A percentile compares a stretch with the other conserved stretches of the same genome.
Evolutionary conservation across 176 grass and related monocot species (phyloP).

Genomic region (Avena insularis): DNA sequence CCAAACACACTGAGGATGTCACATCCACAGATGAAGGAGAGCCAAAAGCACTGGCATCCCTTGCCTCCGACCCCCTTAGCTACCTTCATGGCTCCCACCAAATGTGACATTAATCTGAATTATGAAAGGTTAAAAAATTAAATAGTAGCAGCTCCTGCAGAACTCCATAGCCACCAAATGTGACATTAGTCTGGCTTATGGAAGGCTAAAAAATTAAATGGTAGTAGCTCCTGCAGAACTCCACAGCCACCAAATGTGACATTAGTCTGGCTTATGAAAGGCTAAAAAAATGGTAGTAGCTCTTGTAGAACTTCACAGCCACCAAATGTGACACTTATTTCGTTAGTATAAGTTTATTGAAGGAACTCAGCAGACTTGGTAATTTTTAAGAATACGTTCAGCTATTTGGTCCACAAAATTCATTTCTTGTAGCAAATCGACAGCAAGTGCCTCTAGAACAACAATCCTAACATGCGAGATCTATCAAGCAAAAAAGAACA

Average conservation of each 20-base stretch:
- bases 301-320: constrained; percentile 1
- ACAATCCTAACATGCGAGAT: no score
- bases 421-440: background rate
- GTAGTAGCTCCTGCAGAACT: constrained; percentile 5
- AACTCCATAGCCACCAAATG: background rate
- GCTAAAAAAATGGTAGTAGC: constrained; percentile 3
- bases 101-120: background rate
- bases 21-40: no score
- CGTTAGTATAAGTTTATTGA: background rate
- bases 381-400: constrained; percentile 73
- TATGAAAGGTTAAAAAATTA: background rate
- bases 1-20: no score
- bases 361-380: constrained; percentile 78
- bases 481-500: no score
- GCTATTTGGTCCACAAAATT: constrained; percentile 68
- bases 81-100: no score
- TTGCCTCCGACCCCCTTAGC: no score
- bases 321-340: background rate
- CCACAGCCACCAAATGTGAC: background rate
- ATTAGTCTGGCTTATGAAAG: background rate
- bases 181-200: background rate
- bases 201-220: constrained; percentile 14
- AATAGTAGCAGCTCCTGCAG: background rate
- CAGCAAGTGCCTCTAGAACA: no score
- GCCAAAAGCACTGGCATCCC: no score